Base-by-base conservation (phyloP, 495 filamentous ascomycete species). In the Chlorociboria aeruginascens region DNA sequence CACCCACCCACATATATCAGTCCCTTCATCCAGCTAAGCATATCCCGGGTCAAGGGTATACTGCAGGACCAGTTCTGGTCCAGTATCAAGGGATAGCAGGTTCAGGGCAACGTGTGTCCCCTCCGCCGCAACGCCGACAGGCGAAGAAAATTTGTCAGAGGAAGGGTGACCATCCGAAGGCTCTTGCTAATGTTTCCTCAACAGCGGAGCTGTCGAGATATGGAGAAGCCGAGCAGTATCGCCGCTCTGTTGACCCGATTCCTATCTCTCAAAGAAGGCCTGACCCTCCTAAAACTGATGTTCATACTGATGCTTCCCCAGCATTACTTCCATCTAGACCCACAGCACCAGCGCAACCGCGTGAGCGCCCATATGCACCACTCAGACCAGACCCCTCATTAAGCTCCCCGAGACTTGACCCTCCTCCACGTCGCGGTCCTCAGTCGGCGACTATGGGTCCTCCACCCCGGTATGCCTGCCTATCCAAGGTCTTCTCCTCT, bases 131-230 rank as follows among this genome's bases (percentile, higher is more conserved):
- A 42, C 53, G 43, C 16, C 50, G 53, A 38, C 48, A 51, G 40
- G 20, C 49, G 20, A 55, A 51, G 32, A 55, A 55, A 39, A 55
- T 55, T 10, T 16, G 34, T 30, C 48, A 50, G 45, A 55, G 52
- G 41, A 32, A 40, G 33, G 29, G 9, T 25, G 52, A 50, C 14
- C 16, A 16, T 17, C 36, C 32, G 10, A 52, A 52, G 29, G 50
- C 25, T 39, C 40, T 32, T 43, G n/a, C 30, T 35, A 20, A 34
- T 10, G n/a, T 32, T n/a, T 39, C 32, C 31, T 8, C 35, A 40
- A 40, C 9, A 40, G 20, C 38, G 16, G 9, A 12, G 31, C 16
- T 8, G 10, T 17, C 10, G 25, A 17, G 9, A 43, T 29, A 11
- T 11, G 31, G 40, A 28, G 28, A 40, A 10, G 9, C 20, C 16